Base-by-base conservation (phyloP, 352 stramenopile genomes). In the Aphanomyces astaci region DNA sequence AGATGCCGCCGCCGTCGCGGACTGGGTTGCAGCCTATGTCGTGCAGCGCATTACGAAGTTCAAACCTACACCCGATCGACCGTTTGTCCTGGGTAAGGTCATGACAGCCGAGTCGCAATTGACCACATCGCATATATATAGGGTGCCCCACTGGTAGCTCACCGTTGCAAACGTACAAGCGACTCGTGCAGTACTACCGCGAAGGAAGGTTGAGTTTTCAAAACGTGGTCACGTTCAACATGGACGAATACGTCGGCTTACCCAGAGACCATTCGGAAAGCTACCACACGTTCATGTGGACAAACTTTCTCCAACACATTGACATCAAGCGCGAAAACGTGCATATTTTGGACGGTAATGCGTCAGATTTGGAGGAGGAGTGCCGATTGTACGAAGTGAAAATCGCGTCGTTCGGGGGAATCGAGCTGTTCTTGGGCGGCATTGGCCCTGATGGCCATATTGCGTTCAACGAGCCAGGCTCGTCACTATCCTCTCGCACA, bases 381-480 rank as follows among this genome's bases (percentile, higher is more conserved):
- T 96, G 88, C 66, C 72, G 77, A 53, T 75, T 82, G 74, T 97
- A 92, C 72, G 89, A 96, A 72, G 73, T 63, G 30, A 88, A 95
- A 72, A 95, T 97, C 72, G 71, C 73, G n/a, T 62, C 70, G 4
- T 73, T 79, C 24, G 90, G 90, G 25, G 89, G 90, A 36, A 97
- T 97, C 56, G 87, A 96, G 75, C 84, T 97, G 17, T 97, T 96
- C 71, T 73, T 97, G 3, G 88, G 89, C n/a, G 89, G 90, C 51
- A 96, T 97, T 68, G 90, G 90, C 0, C 89, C 87, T n/a, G 89
- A 97, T 71, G 89, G 90, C 28, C 90, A 97, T 78, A 96, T 97
- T 73, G 90, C 88, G 13, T 97, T 97, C 82, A 97, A 97, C 68
- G 88, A 97, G 72, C 88, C 88, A 0, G 90, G 90, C 28, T 92